Base-by-base conservation (phyloP, 176 grass and related monocot species). In the Eragrostis nindensis region DNA sequence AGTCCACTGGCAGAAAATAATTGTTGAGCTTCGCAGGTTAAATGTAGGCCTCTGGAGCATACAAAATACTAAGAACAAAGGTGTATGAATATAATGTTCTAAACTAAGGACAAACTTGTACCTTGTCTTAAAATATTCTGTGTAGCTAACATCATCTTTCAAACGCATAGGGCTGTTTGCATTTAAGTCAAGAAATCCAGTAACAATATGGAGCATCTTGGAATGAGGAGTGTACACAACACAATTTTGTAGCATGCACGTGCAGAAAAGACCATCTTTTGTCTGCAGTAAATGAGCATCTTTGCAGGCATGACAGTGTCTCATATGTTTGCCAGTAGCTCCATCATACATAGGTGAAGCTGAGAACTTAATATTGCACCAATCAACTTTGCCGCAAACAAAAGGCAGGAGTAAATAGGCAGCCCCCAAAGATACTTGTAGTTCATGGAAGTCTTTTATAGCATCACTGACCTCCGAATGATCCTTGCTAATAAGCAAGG, bases 361-460 rank as follows among this genome's bases (percentile, higher is more conserved):
- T 66, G 75, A 75, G 49, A 87, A 90, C 55, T 84, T 89, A 44
- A 93, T 84, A 71, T 74, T 65, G 30, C 73, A 80, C 94, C 94
- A 97, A 84, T 97, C 91, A 79, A 97, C 45, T 87, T 75, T 91
- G 22, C 86, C 91, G 60, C 48, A 76, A 64, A 85, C 85, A 43
- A 71, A 85, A 69, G 94, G 94, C 63, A 97, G 39, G 36, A 97
- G 86, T 86, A 97, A 73, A 77, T 97, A 97, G 66, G 82, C 87
- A 70, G 87, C 77, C 70, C 89, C 85, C 63, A 47, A 19, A 55
- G 80, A 84, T 11, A 63, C 55, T 81, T 85, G 60, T 22, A 70
- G 79, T 65, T 93, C 59, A 82, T 68, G 71, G 71, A 78, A 77
- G 54, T 78, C 48, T 71, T 82, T 68, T 71, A 59, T 55, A 66